Evolutionary conservation across 169 alveolate genomes (phyloP).

Genomic region (Eimeria falciformis): DNA sequence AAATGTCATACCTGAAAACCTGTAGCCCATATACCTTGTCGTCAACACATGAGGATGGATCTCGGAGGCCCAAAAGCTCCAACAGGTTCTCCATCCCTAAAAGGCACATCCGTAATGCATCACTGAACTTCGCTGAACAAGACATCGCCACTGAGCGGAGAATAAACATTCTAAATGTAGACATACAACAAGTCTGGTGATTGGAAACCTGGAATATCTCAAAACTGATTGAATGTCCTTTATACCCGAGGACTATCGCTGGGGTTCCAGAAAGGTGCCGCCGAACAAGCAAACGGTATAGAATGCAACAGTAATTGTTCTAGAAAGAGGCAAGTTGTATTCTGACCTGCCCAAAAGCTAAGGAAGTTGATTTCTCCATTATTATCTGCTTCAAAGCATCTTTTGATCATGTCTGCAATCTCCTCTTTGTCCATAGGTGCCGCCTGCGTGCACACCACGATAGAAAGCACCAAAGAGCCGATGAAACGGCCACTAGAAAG

Average conservation of each 20-base stretch:
- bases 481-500: background rate
- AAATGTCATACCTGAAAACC: constrained; percentile 58
- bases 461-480: background rate
- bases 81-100: constrained; percentile 75
- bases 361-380: constrained; percentile 70
- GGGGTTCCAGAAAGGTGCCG: too few species aligned
- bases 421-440: constrained; percentile 69
- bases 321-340: too few species aligned
- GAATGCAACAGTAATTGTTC: too few species aligned
- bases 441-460: constrained; percentile 11
- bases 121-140: too few species aligned
- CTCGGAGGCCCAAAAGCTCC: constrained; percentile 67
- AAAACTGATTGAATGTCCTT: too few species aligned
- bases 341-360: constrained; percentile 74
- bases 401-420: constrained; percentile 48
- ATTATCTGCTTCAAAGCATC: constrained; percentile 65
- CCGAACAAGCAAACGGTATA: too few species aligned
- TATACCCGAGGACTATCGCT: too few species aligned
- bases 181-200: too few species aligned
- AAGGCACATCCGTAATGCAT: too few species aligned
- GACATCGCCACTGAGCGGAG: too few species aligned
- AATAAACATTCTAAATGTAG: too few species aligned
- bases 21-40: constrained; percentile 61
- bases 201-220: too few species aligned
- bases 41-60: constrained; percentile 59